Base-by-base conservation (phyloP, 495 filamentous ascomycete genomes). In the Polyplosphaeria fusca region DNA sequence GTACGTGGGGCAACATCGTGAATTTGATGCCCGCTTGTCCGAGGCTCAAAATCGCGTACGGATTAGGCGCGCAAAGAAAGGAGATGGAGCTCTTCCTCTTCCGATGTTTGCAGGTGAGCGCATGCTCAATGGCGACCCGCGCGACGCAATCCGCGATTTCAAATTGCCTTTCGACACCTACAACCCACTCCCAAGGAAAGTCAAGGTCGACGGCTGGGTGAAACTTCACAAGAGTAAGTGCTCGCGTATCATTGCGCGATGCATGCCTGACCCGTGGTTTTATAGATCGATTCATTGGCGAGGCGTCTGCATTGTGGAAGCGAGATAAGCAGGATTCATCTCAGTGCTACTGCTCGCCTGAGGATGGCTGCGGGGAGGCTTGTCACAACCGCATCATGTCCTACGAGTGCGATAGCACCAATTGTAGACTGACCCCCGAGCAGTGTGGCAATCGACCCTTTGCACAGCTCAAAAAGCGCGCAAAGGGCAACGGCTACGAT, bases 331-430 rank as follows among this genome's bases (percentile, higher is more conserved):
- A 86, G 52, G 86, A 89, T 52, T 77, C 87, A 32, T 91, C 86
- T 20, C 81, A 79, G 37, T 98, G 93, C 69, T 83, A 89, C 56
- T 98, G 93, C 70, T 80, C 74, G 11, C 74, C 79, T 37, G 85
- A 88, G 24, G 83, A 82, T 38, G 89, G 89, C 25, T 98, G 93
- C 66, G 89, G 84, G 59, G 90, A 95, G 47, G 76, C 85, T 58
- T 98, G 93, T 72, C 85, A 92, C 64, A 98, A 98, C 66, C 82
- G 90, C 41, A 88, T 88, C 73, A 96, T 97, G 89, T 83, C 93
- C 52, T 96, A 96, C 68, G 93, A 98, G 71, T 98, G 93, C 70
- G 89, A 96, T 70, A 82, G 87, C 9, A 85, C 79, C 43, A 97
- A 95, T 69, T 98, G 93, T 73, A 83, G 81, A 52, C 71, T 94